Percentiles rank a stretch among this genome's conserved stretches.
These are phyloP conservation scores for Moricandia arvensis DNA, from an alignment of 345 rosid genomes.

Conservation along the genomic window DNA sequence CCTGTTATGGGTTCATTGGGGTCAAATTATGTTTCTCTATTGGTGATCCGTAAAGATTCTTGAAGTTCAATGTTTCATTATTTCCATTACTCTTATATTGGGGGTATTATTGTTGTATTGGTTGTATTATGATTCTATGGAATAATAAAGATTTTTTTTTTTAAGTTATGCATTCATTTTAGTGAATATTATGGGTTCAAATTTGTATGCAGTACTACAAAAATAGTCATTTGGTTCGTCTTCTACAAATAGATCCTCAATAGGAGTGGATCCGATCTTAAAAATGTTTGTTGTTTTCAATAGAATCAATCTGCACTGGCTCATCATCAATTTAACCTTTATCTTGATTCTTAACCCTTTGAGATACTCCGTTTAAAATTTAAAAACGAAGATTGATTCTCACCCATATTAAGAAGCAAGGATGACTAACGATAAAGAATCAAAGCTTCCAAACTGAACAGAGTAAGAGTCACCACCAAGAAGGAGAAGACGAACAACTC, in stretches of 20 bases:
- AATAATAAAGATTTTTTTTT: constrained; percentile 23
- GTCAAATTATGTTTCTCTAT: constrained; percentile 4
- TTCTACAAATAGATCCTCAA: neutral
- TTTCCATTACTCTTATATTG: constrained; percentile 20
- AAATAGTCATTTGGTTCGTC: neutral
- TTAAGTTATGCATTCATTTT: neutral
- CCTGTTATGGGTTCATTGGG: constrained; percentile 10
- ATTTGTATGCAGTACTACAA: neutral
- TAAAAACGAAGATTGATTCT: too few species aligned
- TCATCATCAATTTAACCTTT: too few species aligned
- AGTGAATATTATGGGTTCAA: neutral
- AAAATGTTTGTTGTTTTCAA: neutral
- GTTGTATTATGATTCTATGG: constrained; percentile 32
- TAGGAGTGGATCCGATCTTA: neutral
- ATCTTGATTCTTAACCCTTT: too few species aligned
- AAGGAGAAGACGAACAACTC: too few species aligned
- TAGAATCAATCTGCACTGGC: too few species aligned
- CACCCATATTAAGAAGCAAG: too few species aligned
- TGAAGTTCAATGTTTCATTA: constrained; percentile 18
- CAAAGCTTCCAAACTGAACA: too few species aligned
- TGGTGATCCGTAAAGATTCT: constrained; percentile 18
- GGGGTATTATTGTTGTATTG: constrained; percentile 29
- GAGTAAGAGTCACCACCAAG: too few species aligned
- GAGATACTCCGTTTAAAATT: too few species aligned
- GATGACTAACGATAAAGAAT: too few species aligned